Evolutionary conservation across 768 basidiomycete genomes (phyloP).

Genomic region (Tubosaeta sp.): DNA sequence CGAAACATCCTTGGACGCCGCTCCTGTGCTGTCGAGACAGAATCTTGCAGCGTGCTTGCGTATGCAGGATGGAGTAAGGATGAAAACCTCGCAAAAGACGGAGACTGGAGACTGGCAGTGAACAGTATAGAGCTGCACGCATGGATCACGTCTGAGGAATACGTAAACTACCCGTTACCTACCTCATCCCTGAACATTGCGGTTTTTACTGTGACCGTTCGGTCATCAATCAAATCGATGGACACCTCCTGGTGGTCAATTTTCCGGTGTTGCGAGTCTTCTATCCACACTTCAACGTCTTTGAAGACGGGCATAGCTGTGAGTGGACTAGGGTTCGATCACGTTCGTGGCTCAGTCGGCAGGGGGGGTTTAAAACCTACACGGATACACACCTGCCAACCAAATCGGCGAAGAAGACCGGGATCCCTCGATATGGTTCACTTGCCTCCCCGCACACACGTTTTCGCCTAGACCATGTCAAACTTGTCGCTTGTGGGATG

Average conservation of each 20-base stretch:
- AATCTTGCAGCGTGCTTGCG: conserved; percentile 14
- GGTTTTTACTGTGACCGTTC: conserved; percentile 5
- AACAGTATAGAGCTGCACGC: conserved; percentile 9
- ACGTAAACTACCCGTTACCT: background rate
- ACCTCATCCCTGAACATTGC: conserved; percentile 12
- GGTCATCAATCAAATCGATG: conserved; percentile 12
- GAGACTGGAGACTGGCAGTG: conserved; percentile 16
- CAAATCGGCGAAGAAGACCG: conserved; percentile 1
- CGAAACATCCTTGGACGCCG: background rate
- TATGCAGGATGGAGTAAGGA: background rate
- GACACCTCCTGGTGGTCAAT: background rate
- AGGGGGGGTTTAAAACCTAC: conserved; percentile 1
- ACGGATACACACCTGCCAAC: background rate
- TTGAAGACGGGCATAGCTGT: conserved; percentile 12
- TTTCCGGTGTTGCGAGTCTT: conserved; percentile 10
- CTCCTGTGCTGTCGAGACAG: conserved; percentile 6
- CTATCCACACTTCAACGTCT: conserved; percentile 15
- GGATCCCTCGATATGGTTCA: conserved; percentile 1
- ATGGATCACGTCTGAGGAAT: background rate
- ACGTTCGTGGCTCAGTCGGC: background rate
- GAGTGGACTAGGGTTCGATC: background rate
- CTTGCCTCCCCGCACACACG: background rate
- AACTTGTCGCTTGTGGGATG: too few species aligned
- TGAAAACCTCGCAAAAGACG: conserved; percentile 16
- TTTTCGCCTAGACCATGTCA: background rate